Evolutionary conservation across 306 rosid species (phyloP).

Genomic region (Cicer arietinum): DNA sequence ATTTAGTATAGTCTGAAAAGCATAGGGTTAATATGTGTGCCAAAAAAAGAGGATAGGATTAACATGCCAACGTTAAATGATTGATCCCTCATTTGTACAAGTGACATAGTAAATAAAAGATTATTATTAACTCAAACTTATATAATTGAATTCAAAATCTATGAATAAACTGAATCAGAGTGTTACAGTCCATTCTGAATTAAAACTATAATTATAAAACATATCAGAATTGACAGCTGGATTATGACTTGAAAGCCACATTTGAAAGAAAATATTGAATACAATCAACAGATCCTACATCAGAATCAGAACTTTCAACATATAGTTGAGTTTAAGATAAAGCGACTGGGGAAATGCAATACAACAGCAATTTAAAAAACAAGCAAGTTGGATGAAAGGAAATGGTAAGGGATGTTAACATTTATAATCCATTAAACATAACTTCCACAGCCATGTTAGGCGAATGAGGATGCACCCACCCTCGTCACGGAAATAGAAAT

Average conservation of each 20-base stretch:
- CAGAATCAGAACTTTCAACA: constrained; percentile 25
- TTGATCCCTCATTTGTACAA: constrained; percentile 28
- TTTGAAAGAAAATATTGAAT: constrained; percentile 22
- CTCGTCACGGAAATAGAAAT: background rate
- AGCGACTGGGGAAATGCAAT: background rate
- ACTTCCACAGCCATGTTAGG: constrained; percentile 9
- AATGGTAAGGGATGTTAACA: background rate
- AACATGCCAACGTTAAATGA: constrained; percentile 31
- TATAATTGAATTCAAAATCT: constrained; percentile 10
- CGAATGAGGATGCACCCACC: constrained; percentile 1
- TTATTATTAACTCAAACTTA: constrained; percentile 18
- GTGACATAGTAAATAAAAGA: constrained; percentile 13
- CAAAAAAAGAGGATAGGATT: constrained; percentile 5
- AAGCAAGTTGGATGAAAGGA: background rate
- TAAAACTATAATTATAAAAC: constrained; percentile 13
- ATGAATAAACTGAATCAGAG: constrained; percentile 32
- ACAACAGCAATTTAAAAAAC: constrained; percentile 22
- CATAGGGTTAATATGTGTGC: background rate
- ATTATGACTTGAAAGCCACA: constrained; percentile 14
- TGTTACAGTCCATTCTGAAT: constrained; percentile 33
- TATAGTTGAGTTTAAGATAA: constrained; percentile 31
- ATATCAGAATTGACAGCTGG: constrained; percentile 1
- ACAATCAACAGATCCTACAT: background rate
- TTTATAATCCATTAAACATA: background rate
- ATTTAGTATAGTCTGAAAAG: constrained; percentile 14